Evolutionary conservation across 495 filamentous ascomycete species (phyloP).

Genomic region (Amphirosellinia nigrospora): DNA sequence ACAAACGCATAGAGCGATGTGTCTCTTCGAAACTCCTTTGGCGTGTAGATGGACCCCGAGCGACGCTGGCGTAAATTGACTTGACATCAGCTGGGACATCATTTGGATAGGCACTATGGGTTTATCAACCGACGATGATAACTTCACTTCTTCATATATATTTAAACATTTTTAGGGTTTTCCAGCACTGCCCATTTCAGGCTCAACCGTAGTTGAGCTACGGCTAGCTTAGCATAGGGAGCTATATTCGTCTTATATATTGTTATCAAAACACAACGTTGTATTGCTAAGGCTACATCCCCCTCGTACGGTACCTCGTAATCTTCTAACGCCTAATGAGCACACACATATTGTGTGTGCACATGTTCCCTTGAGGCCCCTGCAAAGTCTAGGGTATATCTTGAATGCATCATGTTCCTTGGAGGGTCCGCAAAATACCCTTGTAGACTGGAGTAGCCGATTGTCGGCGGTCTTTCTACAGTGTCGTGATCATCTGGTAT

Average conservation of each 20-base stretch:
- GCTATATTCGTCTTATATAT: not conserved
- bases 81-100: not conserved
- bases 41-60: too few species aligned
- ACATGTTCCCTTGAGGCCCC: too few species aligned
- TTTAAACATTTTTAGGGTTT: not conserved
- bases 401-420: too few species aligned
- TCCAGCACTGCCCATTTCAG: not conserved
- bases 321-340: too few species aligned
- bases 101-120: not conserved
- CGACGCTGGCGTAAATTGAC: not conserved
- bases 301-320: too few species aligned
- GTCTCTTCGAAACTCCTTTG: not conserved
- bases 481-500: too few species aligned
- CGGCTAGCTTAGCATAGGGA: not conserved
- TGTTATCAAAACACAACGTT: not conserved
- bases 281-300: not conserved
- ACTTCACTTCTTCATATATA: conserved; percentile 19
- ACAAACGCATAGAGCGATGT: not conserved
- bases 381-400: too few species aligned
- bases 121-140: not conserved
- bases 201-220: not conserved
- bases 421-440: too few species aligned
- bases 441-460: too few species aligned
- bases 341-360: too few species aligned
- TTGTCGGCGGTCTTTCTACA: too few species aligned